Conservation (phyloP, 1,139 yeast species). For the Suhomyces bolitotheri region DNA sequence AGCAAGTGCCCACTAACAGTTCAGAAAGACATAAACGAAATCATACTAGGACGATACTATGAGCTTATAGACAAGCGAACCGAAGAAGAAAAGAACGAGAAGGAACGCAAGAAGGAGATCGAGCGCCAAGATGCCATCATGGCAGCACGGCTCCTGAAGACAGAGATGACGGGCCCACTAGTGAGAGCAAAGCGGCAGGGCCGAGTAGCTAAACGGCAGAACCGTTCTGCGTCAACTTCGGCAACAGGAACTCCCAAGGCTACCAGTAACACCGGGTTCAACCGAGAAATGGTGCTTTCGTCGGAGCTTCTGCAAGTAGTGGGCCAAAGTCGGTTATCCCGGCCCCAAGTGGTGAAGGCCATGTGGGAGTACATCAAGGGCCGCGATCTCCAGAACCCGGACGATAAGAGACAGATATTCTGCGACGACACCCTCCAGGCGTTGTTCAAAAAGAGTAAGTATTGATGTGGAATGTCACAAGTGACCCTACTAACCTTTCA, state of each 20-base stretch:
- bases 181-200: slow-evolving; percentile 18
- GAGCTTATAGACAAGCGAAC: slow-evolving; percentile 41
- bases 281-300: slow-evolving; percentile 46
- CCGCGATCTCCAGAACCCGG: slow-evolving; percentile 65
- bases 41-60: slow-evolving; percentile 63
- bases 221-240: slow-evolving; percentile 1
- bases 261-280: slow-evolving; percentile 29
- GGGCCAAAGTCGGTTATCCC: slow-evolving; percentile 44
- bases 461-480: slow-evolving; percentile 4
- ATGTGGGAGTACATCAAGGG: slow-evolving; percentile 75
- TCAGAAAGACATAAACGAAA: slow-evolving; percentile 57
- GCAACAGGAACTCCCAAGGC: slow-evolving; percentile 12
- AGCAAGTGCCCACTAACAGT: no score
- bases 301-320: slow-evolving; percentile 49
- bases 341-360: slow-evolving; percentile 72
- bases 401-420: slow-evolving; percentile 61
- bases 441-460: slow-evolving; percentile 54
- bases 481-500: slow-evolving; percentile 23
- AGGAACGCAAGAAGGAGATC: slow-evolving; percentile 32
- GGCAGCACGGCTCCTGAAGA: slow-evolving; percentile 50
- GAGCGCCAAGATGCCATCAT: slow-evolving; percentile 44
- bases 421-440: slow-evolving; percentile 66
- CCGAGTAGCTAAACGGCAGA: slow-evolving; percentile 4
- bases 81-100: slow-evolving; percentile 27
- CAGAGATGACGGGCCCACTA: slow-evolving; percentile 25